These are phyloP conservation scores for Melaleuca quinquenervia DNA, from an alignment of 345 rosid genomes.

Conservation along the genomic window DNA sequence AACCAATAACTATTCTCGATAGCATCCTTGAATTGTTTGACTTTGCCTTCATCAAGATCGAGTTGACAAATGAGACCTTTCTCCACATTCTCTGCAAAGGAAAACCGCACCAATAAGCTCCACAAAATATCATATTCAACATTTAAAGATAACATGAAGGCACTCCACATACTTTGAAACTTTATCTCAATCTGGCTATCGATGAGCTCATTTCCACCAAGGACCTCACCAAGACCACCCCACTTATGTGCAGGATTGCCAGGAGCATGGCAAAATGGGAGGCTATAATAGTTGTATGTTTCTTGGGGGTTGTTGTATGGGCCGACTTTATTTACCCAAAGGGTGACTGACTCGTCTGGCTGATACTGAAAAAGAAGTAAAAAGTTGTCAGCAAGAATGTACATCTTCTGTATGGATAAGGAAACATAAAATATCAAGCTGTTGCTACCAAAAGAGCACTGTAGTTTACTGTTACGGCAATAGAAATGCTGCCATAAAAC, in stretches of 20 bases:
- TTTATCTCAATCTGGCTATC: slow-evolving; percentile 82
- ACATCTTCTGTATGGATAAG: neutral
- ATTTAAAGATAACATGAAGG: neutral
- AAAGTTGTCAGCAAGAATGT: neutral
- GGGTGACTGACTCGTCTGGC: slow-evolving; percentile 64
- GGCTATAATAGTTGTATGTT: slow-evolving; percentile 97
- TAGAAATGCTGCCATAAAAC: neutral
- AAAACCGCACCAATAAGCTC: neutral
- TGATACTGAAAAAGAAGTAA: slow-evolving; percentile 52
- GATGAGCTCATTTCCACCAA: slow-evolving; percentile 98
- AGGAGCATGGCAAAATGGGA: slow-evolving; percentile 83
- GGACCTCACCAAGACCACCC: slow-evolving; percentile 99
- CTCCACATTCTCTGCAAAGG: slow-evolving; percentile 48
- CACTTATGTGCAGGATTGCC: slow-evolving; percentile 72
- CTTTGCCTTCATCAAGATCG: slow-evolving; percentile 55
- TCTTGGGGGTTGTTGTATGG: slow-evolving; percentile 99
- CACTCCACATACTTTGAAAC: slow-evolving; percentile 57
- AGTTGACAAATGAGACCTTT: slow-evolving; percentile 48
- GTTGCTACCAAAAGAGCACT: neutral
- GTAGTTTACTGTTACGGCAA: neutral
- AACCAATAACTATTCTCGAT: slow-evolving; percentile 88
- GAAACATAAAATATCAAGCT: neutral
- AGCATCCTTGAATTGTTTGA: slow-evolving; percentile 78
- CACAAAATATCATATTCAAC: neutral
- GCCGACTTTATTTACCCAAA: slow-evolving; percentile 99